phyloP scores from a whole-genome alignment of 257 asterid genomes.

The Gentiana straminea region DNA sequence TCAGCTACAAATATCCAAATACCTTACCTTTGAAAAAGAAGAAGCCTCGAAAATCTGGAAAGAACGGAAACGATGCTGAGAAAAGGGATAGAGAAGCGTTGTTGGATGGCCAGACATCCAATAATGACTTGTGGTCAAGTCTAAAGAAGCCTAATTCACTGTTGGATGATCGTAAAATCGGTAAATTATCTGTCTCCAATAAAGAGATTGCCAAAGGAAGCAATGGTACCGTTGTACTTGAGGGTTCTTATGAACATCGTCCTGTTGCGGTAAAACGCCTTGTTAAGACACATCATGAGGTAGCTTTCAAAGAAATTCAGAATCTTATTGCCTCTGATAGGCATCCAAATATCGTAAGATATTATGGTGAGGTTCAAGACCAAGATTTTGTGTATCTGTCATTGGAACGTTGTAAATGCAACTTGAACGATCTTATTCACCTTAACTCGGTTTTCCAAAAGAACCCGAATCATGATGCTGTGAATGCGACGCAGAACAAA shows the following conservation, averaged over 20 bases:
- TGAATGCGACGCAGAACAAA: conserved; percentile 25
- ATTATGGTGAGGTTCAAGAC: conserved; percentile 89
- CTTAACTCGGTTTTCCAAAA: conserved; percentile 37
- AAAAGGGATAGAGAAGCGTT: conserved; percentile 29
- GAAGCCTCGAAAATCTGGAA: conserved; percentile 52
- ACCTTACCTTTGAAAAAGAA: conserved; percentile 44
- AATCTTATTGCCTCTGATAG: conserved; percentile 83
- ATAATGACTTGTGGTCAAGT: conserved; percentile 34
- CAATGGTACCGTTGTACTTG: conserved; percentile 84
- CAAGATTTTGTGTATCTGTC: conserved; percentile 90
- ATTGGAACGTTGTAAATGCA: conserved; percentile 82
- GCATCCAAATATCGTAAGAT: conserved; percentile 83
- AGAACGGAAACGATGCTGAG: conserved; percentile 31
- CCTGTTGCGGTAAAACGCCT: conserved; percentile 94
- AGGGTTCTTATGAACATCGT: conserved; percentile 81
- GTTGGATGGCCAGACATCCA: conserved; percentile 25
- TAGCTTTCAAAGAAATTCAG: conserved; percentile 79
- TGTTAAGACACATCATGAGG: conserved; percentile 70
- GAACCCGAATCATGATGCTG: conserved; percentile 26
- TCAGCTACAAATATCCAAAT: conserved; percentile 15
- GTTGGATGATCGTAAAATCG: conserved; percentile 55
- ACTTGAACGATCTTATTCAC: conserved; percentile 67
- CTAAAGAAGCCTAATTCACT: conserved; percentile 30
- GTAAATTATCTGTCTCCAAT: conserved; percentile 62
- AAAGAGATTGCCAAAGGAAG: conserved; percentile 90